Base-by-base conservation (phyloP, 2,329 filamentous ascomycete species). In the Aquanectria penicillioides region DNA sequence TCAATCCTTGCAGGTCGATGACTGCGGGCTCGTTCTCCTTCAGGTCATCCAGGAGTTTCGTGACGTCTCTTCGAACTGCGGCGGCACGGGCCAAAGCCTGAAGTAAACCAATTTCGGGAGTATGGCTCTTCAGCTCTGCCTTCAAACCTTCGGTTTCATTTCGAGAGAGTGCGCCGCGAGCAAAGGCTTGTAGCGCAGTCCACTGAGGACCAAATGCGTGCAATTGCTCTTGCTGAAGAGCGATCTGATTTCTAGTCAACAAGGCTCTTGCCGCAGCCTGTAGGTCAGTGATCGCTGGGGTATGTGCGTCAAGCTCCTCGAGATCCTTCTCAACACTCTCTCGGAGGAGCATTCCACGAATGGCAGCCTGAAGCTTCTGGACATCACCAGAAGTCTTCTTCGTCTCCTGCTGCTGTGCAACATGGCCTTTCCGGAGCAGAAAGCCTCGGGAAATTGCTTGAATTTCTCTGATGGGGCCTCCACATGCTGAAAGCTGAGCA, bases 371-470 rank as follows among this genome's bases (percentile, higher is more conserved):
- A 37, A 93, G 80, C 41, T 80, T 77, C 59, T 80, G 77, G 33
- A 90, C 81, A 48, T 83, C 78, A 26, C 80, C 80, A 64, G 83
- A 77, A 50, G 81, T 77, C 63, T 80, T 74, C 63, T 77, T 78
- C 15, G 85, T 86, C 71, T 86, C 83, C 61, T 80, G 76, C 67
- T 85, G 83, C 75, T 86, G 86, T 61, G 78, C 78, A 48, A 79
- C 73, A 58, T 90, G 75, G 44, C 78, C 78, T 71, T 86, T 83
- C 41, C 90, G 86, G 57, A 85, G 76, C 62, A 93, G 77, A 65
- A 87, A 89, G 22, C 90, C 91, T 68, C 89, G 84, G 69, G 90
- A 85, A 60, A 83, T 75, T 71, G 87, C 84, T 73, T 90, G 88
- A 41, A 93, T 84, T 64, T 86, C 82, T 37, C 84, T 81, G 54